These are phyloP conservation scores for Neckera pumila DNA, from an alignment of 225 moss, liverwort and hornwort genomes.

Conservation along the genomic window DNA sequence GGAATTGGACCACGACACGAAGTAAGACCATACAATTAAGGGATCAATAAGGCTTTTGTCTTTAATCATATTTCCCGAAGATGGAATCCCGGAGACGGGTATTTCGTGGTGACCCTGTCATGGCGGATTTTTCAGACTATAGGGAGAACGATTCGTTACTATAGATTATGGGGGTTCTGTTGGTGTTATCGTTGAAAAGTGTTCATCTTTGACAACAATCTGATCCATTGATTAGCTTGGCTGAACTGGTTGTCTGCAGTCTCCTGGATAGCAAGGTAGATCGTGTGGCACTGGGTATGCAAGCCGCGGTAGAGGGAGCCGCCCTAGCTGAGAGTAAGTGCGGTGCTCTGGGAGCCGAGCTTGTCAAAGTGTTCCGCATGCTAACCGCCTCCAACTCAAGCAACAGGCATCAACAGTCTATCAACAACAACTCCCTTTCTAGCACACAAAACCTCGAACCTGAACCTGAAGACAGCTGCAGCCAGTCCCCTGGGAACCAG, in stretches of 20 bases:
- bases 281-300: conserved; percentile 55
- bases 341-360: conserved; percentile 77
- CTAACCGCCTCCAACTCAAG: conserved; percentile 30
- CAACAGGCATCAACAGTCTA: neutral
- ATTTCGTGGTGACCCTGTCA: neutral
- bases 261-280: conserved; percentile 84
- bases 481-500: conserved; percentile 10
- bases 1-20: neutral
- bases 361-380: conserved; percentile 96
- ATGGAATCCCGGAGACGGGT: neutral
- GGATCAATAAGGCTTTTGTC: neutral
- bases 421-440: neutral
- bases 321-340: conserved; percentile 85
- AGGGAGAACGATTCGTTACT: neutral
- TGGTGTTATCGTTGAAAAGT: neutral
- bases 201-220: neutral
- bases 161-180: neutral
- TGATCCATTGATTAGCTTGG: neutral
- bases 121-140: neutral
- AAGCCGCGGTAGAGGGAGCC: conserved; percentile 82
- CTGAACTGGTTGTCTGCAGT: conserved; percentile 16
- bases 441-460: neutral
- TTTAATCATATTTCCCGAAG: neutral
- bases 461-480: conserved; percentile 4
- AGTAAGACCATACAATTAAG: neutral